phyloP scores from a whole-genome alignment of 108 stramenopile genomes.

The Cyclotella choctawhatcheeana region DNA sequence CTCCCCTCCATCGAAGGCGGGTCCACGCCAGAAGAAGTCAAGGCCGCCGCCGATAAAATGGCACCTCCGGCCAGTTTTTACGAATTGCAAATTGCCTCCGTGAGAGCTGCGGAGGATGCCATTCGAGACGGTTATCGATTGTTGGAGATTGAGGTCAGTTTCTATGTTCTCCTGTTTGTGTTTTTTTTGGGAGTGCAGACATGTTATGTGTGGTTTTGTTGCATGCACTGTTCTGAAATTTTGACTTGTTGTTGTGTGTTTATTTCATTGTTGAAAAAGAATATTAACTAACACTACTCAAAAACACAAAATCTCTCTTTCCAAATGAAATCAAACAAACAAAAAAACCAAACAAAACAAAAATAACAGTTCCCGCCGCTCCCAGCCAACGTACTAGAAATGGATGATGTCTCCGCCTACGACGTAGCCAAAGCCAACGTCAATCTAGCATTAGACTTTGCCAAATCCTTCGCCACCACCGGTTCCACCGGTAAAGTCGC shows the following conservation, averaged over 20 bases:
- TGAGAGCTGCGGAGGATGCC: constrained; percentile 65
- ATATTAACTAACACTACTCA: constrained; percentile 4
- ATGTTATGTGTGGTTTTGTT: not conserved
- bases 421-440: constrained; percentile 93
- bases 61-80: constrained; percentile 75
- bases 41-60: constrained; percentile 58
- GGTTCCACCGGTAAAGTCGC: constrained; percentile 60
- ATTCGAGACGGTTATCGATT: constrained; percentile 79
- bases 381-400: constrained; percentile 88
- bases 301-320: not conserved
- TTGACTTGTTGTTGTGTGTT: not conserved
- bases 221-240: not conserved
- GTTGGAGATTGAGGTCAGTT: constrained; percentile 88
- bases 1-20: constrained; percentile 43
- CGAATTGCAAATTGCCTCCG: constrained; percentile 77
- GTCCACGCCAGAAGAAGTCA: constrained; percentile 54
- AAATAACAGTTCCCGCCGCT: constrained; percentile 73
- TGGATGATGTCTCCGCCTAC: constrained; percentile 91
- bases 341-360: not conserved
- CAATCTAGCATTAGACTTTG: constrained; percentile 89
- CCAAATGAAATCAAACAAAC: not conserved
- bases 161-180: not conserved
- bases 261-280: not conserved
- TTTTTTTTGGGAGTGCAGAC: not conserved
- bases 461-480: constrained; percentile 64